Evolutionary conservation across 225 moss, liverwort and hornwort genomes (phyloP), one percentile per base, ranked within the genome.

Genomic region (Polytrichum formosum): DNA sequence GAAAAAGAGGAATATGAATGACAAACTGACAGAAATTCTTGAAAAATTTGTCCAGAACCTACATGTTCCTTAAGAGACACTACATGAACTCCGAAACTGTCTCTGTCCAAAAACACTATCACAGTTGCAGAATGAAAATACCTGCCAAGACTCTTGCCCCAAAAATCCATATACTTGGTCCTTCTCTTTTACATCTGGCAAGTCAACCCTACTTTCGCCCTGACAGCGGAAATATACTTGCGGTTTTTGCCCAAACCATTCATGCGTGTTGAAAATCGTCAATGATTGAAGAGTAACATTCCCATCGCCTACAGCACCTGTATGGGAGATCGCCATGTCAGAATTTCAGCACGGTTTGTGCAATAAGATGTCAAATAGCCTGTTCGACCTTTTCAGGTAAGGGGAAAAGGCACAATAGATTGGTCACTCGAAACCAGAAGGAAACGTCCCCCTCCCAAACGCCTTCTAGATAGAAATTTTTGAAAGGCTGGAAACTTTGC

Each of bases 81-180:
- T 16, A 46, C 46, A 46, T 59, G 4, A 59, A 20, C 59, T 23
- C 16, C 46, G 2, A 13, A 46, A 8, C 21, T 19, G 16, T 64
- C 74, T 61, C 59, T 27, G 17, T 69, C 31, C 63, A 4, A 33
- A 27, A 67, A 19, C 28, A 37, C 16, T 28, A 25, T 68, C 63
- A 72, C 28, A 56, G 28, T 37, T 62, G 58, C 31, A 26, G 22
- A 27, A 13, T 67, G 28, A 61, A 46, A 64, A 70, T 82, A 93
- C 93, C 93, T 98, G 97, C 85, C 85, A 98, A 30, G 97, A 94
- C 77, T 97, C 94, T 75, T 87, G 76, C 20, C 92, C 94, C 67
- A 74, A 67, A 66, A 94, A 98, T 64, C 23, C 55, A 66, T 98
- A 98, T 5, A 78, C 61, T 68, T 79, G 37, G 77, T 81, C 72